phyloP scores from a whole-genome alignment of 2,329 filamentous ascomycete species.

The Diplodia intermedia region DNA sequence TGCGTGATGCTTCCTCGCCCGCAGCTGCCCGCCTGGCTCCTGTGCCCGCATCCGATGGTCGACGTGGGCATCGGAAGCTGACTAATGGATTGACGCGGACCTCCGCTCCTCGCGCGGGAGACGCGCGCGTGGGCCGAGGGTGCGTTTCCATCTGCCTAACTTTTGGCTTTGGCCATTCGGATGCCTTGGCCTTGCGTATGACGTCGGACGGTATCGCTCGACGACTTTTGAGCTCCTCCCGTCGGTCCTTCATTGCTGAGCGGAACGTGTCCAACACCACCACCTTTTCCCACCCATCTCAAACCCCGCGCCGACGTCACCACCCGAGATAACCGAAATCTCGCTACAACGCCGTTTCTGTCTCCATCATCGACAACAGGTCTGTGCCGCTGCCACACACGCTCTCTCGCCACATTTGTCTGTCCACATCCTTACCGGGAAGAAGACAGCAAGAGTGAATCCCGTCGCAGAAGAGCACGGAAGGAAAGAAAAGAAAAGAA shows the following conservation, averaged over 20 bases:
- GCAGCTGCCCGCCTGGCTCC: not conserved
- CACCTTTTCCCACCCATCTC: not conserved
- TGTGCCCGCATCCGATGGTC: conserved; percentile 24
- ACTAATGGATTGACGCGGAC: conserved; percentile 16
- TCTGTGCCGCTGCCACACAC: not conserved
- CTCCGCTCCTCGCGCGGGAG: conserved; percentile 16
- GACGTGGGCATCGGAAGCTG: conserved; percentile 19
- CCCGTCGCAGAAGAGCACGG: too few relatives aligned
- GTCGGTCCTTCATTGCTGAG: not conserved
- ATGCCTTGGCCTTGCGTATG: not conserved
- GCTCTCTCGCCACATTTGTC: not conserved
- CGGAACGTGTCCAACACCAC: not conserved
- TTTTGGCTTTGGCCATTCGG: not conserved
- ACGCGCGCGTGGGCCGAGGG: conserved; percentile 6
- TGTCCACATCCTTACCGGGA: not conserved
- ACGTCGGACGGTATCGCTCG: not conserved
- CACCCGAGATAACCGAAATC: not conserved
- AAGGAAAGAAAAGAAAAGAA: not conserved
- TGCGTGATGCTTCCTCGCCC: not conserved
- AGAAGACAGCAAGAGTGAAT: not conserved
- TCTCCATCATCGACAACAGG: not conserved
- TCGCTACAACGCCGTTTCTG: not conserved
- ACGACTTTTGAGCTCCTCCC: not conserved
- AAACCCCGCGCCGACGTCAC: not conserved
- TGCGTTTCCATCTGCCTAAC: not conserved